These are phyloP conservation scores for Schwanniomyces pseudopolymorphus DNA, from an alignment of 805 yeast species.

Conservation along the genomic window DNA sequence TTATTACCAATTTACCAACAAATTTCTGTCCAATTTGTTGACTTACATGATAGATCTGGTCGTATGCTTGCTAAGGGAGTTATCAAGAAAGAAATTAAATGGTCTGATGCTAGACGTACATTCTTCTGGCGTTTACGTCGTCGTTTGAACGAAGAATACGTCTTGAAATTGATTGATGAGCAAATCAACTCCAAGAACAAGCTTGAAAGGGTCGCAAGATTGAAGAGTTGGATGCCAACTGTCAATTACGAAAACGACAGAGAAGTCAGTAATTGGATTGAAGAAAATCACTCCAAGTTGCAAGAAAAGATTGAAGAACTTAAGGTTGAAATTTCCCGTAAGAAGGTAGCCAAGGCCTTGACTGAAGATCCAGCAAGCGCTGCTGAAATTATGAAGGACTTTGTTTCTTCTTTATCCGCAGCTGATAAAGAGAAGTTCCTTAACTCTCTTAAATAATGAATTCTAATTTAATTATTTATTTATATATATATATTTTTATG, in stretches of 20 bases:
- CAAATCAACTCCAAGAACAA: constrained; percentile 57
- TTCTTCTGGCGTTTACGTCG: constrained; percentile 99
- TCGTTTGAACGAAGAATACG: constrained; percentile 88
- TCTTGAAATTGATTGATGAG: constrained; percentile 70
- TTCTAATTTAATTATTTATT: not conserved
- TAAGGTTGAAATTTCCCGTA: constrained; percentile 65
- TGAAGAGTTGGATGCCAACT: constrained; percentile 83
- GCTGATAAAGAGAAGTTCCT: constrained; percentile 32
- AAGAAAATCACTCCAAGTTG: constrained; percentile 65
- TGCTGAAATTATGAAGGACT: constrained; percentile 34
- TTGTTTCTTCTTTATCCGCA: constrained; percentile 30
- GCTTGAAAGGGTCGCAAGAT: constrained; percentile 81
- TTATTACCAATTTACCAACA: constrained; percentile 89
- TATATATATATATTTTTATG: not conserved
- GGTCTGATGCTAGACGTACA: constrained; percentile 88
- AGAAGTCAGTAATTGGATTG: constrained; percentile 83
- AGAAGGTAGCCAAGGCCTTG: constrained; percentile 56
- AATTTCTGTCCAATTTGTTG: constrained; percentile 94
- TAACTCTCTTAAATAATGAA: constrained; percentile 19
- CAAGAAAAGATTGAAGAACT: constrained; percentile 61
- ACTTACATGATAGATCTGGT: constrained; percentile 94
- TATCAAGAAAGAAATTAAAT: constrained; percentile 79
- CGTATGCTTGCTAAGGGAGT: constrained; percentile 96
- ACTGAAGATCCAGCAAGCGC: constrained; percentile 31
- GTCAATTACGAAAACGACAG: constrained; percentile 71